Evolutionary conservation across 2,329 filamentous ascomycete genomes (phyloP).

Genomic region (Sporothrix globosa): DNA sequence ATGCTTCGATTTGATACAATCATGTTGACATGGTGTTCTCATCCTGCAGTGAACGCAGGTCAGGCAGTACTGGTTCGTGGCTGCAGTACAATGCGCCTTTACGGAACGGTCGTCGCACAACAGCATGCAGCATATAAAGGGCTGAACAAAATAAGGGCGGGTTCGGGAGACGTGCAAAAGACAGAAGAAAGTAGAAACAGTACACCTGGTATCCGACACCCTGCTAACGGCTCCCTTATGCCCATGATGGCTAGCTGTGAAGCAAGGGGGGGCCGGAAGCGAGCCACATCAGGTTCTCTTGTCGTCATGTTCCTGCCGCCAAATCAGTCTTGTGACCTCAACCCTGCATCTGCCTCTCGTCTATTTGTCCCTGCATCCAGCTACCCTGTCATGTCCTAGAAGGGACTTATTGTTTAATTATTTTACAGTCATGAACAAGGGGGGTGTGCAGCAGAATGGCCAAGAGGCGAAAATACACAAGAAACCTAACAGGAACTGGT

Average conservation of each 20-base stretch:
- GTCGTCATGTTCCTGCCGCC: not conserved
- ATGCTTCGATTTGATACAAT: not conserved
- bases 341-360: not conserved
- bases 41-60: not conserved
- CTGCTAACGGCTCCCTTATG: not conserved
- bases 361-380: not conserved
- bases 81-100: no score
- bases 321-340: conserved; percentile 11
- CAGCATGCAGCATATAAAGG: conserved; percentile 14
- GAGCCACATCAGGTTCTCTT: not conserved
- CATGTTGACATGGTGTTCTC: not conserved
- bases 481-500: not conserved
- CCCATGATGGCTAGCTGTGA: not conserved
- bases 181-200: conserved; percentile 15
- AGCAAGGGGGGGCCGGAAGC: not conserved
- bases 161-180: conserved; percentile 1
- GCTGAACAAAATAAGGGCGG: not conserved
- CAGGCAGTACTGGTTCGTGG: no score
- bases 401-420: no score
- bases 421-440: not conserved
- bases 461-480: not conserved
- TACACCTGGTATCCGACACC: not conserved
- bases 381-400: conserved; percentile 2
- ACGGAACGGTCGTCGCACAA: not conserved
- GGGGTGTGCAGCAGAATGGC: not conserved